These are phyloP conservation scores for Berkeleyomyces basicola DNA, from an alignment of 2,329 filamentous ascomycete species.

Conservation along the genomic window DNA sequence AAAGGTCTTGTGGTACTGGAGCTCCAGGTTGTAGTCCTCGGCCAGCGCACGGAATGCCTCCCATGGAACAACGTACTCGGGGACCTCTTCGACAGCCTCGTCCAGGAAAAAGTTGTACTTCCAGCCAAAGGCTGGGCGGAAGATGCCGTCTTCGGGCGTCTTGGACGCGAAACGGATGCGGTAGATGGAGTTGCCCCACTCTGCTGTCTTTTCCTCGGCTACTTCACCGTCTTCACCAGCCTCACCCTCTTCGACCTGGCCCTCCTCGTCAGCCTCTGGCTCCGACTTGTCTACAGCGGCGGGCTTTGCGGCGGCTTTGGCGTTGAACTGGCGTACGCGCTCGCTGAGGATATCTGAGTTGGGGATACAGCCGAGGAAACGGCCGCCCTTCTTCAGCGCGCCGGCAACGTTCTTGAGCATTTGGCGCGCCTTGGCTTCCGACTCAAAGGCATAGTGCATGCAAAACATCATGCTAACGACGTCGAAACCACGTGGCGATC, in stretches of 20 bases:
- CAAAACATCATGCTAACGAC: conserved; percentile 99
- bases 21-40: conserved; percentile 89
- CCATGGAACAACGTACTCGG: conserved; percentile 97
- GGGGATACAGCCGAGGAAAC: conserved; percentile 91
- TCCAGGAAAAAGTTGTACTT: conserved; percentile 95
- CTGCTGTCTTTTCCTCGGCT: conserved; percentile 49
- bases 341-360: conserved; percentile 81
- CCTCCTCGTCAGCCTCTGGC: conserved; percentile 21
- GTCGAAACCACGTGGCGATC: conserved; percentile 65
- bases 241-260: conserved; percentile 20
- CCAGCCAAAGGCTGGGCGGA: conserved; percentile 91
- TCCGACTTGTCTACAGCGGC: conserved; percentile 16
- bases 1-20: conserved; percentile 87
- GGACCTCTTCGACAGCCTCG: conserved; percentile 89
- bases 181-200: conserved; percentile 92
- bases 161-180: conserved; percentile 72
- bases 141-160: conserved; percentile 72
- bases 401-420: conserved; percentile 92
- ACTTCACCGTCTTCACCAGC: conserved; percentile 30
- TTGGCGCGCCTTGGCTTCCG: conserved; percentile 68
- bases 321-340: conserved; percentile 61
- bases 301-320: conserved; percentile 17
- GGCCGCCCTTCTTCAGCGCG: conserved; percentile 78
- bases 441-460: conserved; percentile 97
- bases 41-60: conserved; percentile 90